Evolutionary conservation across 306 rosid species (phyloP), one percentile per base, ranked within the genome.

Genomic region (Bauhinia variegata): DNA sequence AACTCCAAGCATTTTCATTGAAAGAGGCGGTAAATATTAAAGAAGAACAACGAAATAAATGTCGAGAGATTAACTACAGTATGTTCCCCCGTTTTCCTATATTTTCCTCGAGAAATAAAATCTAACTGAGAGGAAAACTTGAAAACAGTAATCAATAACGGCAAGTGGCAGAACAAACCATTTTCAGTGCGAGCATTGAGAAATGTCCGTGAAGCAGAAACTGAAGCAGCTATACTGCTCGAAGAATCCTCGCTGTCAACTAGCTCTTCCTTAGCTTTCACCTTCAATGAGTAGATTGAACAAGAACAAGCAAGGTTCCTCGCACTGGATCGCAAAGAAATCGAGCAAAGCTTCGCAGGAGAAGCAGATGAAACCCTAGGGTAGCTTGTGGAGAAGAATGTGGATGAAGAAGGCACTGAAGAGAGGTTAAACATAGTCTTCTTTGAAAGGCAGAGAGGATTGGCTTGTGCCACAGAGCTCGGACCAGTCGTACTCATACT

Each of bases 141-240:
- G 3, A 44, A 48, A 7, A 5, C 49, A 7, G 61, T 7, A 61
- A 63, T 44, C 30, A 44, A 60, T 6, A 43, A 17, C 12, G 48
- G n/a, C 0, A 4, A 42, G 48, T 4, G 38, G 11, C 10, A 48
- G 46, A 49, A 12, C 11, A 7, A 60, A 82, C 86, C 86, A 70
- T 78, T 75, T 47, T 82, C 86, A 32, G 67, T 47, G 31, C n/a
- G 52, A 55, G 80, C 80, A 33, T 70, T 49, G 65, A 82, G 86
- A 62, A 82, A 78, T 37, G 72, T 78, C 14, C 80, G 75, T 5
- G 83, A 60, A 28, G 80, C 28, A 23, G 28, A 82, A 39, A 69
- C 74, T 11, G 85, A 64, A 11, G 59, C 1, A 4, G 78, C n/a
- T 75, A 69, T 65, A n/a, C 54, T 60, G 7, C 60, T 1, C 13